Percentiles rank a stretch among this genome's conserved stretches.
Conservation (phyloP, 768 basidiomycete genomes). For the Omphalotus guepiniiformis region DNA sequence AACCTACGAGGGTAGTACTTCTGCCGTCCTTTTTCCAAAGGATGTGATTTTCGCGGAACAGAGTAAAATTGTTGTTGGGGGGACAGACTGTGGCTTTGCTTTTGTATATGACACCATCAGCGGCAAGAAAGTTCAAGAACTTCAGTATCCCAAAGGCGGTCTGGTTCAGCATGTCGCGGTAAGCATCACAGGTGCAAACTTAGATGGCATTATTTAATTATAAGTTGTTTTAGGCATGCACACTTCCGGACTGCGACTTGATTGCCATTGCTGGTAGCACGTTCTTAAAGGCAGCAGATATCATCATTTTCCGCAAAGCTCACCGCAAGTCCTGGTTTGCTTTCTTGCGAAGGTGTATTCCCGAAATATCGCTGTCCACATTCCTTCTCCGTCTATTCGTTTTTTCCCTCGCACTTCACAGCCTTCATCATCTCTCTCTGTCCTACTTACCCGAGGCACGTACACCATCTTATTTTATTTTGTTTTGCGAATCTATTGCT, state of each 20-base stretch:
- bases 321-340: too few relatives aligned
- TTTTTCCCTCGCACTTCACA: too few relatives aligned
- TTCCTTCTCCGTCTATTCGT: too few relatives aligned
- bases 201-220: too few relatives aligned
- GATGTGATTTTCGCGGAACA: conserved; percentile 1
- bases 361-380: too few relatives aligned
- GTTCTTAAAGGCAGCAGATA: background rate
- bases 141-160: background rate
- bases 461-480: too few relatives aligned
- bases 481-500: too few relatives aligned
- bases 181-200: background rate
- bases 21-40: background rate
- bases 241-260: background rate
- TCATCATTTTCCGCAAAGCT: background rate
- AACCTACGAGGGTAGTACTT: background rate
- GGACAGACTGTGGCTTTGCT: conserved; percentile 2
- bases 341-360: too few relatives aligned
- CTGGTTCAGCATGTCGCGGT: conserved; percentile 7
- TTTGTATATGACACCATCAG: background rate
- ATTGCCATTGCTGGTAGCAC: background rate
- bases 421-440: too few relatives aligned
- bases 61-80: background rate
- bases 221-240: background rate
- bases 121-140: background rate
- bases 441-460: too few relatives aligned